Evolutionary conservation across 805 yeast species (phyloP), one percentile per base, ranked within the genome.

Genomic region (Candida krabiensis): DNA sequence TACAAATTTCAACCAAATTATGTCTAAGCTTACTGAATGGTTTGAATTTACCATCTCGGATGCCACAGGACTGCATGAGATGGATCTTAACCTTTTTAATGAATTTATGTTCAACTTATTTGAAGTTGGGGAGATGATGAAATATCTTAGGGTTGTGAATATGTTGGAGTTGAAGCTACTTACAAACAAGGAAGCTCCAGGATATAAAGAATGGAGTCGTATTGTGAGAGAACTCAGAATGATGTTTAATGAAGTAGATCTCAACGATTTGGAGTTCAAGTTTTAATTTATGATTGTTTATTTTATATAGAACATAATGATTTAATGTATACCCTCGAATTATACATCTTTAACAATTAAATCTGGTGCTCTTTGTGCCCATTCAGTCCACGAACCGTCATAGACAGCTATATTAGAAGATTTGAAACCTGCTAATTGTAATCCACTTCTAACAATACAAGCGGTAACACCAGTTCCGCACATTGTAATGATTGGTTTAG

Each of bases 391-490:
- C 29, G 87, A 79, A 9, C 95, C 99, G 53, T 93, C 99, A 52
- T 85, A 85, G 16, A 85, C 74, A 27, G 73, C 71, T 11, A 82
- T 66, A 14, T 70, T 72, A 4, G 59, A 60, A 6, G 69, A 56
- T 28, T 66, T 60, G 21, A 69, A 64, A 0, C 79, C 80, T 9
- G 75, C 69, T n/a, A 65, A 54, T 40, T 79, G 80, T 28, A 85
- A 58, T 2, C 95, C 98, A 7, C 83, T 67, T 61, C 86, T 83
- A 31, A 91, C 72, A 28, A 93, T 80, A 46, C 91, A 87, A 1
- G 97, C 98, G 9, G 97, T 83, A 33, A 93, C 97, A 31, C 98
- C 99, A 0, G 97, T 83, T 19, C 98, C 99, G 59, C 99, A 93
- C 86, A 86, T 79, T 27, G 84, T 85, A 34, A 93, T 79, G 14